Conservation (phyloP, 208 protist genomes). For the Acanthamoeba culbertsoni region DNA sequence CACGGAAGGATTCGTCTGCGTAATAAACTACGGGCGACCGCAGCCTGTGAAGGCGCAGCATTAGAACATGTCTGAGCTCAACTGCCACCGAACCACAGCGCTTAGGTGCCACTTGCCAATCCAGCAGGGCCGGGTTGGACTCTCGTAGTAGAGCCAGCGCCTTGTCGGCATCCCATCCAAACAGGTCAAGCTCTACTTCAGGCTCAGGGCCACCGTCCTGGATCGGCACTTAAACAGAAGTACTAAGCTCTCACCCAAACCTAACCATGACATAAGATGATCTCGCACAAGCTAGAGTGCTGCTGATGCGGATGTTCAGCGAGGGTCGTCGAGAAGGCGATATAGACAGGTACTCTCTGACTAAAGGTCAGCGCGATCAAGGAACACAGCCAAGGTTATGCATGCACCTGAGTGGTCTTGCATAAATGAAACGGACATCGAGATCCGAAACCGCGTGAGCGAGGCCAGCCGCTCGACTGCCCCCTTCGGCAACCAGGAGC, state of each 20-base stretch:
- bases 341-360: background rate
- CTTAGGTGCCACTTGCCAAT: background rate
- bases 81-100: no score
- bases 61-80: background rate
- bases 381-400: background rate
- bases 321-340: background rate
- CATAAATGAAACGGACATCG: constrained; percentile 32
- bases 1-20: background rate
- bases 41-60: background rate
- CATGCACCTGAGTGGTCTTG: background rate
- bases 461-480: background rate
- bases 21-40: constrained; percentile 14
- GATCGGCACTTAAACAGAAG: background rate
- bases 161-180: constrained; percentile 8
- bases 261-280: background rate
- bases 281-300: background rate
- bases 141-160: background rate
- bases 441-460: background rate
- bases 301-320: background rate
- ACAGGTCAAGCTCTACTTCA: background rate
- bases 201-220: background rate
- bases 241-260: background rate
- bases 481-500: background rate
- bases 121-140: background rate
- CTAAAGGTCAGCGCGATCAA: background rate